Evolutionary conservation across 345 rosid genomes (phyloP), one percentile per base, ranked within the genome.

Genomic region (Mallotus nudiflorus): DNA sequence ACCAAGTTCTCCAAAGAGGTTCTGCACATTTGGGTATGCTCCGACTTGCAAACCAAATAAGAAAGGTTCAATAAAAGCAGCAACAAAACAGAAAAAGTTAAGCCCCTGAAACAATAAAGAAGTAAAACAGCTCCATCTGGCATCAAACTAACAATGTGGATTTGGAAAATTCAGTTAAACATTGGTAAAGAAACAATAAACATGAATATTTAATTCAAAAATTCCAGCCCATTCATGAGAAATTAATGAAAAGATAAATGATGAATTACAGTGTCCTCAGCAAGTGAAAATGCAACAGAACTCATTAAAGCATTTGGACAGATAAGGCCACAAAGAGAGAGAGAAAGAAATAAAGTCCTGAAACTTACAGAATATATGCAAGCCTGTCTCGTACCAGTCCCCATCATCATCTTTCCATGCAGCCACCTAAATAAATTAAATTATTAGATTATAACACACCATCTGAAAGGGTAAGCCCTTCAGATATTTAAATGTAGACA

Each of bases 401-500:
- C 96, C 97, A 76, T 91, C 93, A 40, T 83, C 86, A 82, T 91
- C 96, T 80, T 87, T 90, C 98, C 98, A 91, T 18, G 97, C 98
- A 76, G 96, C 97, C 70, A 91, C 86, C 97, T 91, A 71, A n/a
- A n/a, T 33, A 31, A 54, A 53, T 12, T 29, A 55, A 37, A 18
- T 7, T 14, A 29, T 20, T 6, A 24, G 19, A 46, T 46, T 19
- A 48, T 28, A 28, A 48, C 31, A 55, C 14, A 62, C 46, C 37
- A 54, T 24, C 51, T 5, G 18, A 4, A 51, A 57, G 24, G 15
- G n/a, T 51, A 40, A 53, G 35, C 27, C 29, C 29, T 14, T 42
- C 6, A 1, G 22, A 46, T 24, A 24, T 22, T 54, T 39, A 27
- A 7, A 52, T 14, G 20, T 39, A 18, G 42, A 62, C 27, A 62